Evolutionary conservation across 164 flowering plant genomes (phyloP).

Genomic region (Chimonanthus praecox): DNA sequence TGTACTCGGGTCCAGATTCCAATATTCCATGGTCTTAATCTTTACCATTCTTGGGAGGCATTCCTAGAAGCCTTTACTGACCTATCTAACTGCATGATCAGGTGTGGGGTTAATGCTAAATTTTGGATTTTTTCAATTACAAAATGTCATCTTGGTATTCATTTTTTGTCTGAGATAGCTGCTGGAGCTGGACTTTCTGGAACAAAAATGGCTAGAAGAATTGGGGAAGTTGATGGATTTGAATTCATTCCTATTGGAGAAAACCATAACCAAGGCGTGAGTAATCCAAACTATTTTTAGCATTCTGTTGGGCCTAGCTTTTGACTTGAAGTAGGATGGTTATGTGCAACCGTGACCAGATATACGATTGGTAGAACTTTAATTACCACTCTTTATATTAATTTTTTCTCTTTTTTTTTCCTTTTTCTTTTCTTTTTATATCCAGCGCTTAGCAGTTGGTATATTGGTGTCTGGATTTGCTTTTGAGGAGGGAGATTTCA

Average conservation of each 20-base stretch:
- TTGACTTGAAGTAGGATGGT: neutral
- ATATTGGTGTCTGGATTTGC: slow-evolving; percentile 80
- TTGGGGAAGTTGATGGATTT: slow-evolving; percentile 84
- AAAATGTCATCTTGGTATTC: neutral
- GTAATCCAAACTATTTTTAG: slow-evolving; percentile 21
- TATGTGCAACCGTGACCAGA: neutral
- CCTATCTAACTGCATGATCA: too few relatives aligned
- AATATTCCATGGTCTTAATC: neutral
- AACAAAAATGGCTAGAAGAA: slow-evolving; percentile 93
- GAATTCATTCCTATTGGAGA: slow-evolving; percentile 85
- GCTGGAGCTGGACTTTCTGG: slow-evolving; percentile 99
- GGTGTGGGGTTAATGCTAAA: neutral
- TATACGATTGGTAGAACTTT: neutral
- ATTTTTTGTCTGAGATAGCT: slow-evolving; percentile 38
- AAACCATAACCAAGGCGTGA: slow-evolving; percentile 88
- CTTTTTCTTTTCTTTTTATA: slow-evolving; percentile 3
- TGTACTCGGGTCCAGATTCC: neutral
- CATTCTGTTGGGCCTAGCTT: neutral
- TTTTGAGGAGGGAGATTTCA: slow-evolving; percentile 76
- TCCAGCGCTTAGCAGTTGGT: slow-evolving; percentile 87
- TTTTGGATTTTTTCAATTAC: neutral
- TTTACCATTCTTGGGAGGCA: neutral
- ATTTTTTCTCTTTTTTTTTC: slow-evolving; percentile 5
- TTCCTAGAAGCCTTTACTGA: neutral
- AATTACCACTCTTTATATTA: neutral